Evolutionary conservation across 1,284 basidiomycete species (phyloP), one percentile per base, ranked within the genome.

Genomic region (Naganishia liquefaciens): DNA sequence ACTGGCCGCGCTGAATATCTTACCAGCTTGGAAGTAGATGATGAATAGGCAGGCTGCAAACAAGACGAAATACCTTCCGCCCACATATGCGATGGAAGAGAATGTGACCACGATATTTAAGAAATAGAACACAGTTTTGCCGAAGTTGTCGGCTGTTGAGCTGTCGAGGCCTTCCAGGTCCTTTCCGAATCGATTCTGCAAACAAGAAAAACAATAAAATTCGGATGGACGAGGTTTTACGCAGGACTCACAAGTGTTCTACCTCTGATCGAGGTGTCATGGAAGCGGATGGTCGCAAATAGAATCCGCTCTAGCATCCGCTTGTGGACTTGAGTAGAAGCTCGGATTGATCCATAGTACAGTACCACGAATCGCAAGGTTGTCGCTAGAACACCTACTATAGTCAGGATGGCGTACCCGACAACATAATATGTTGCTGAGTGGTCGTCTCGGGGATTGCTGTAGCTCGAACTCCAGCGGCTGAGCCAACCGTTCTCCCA

Each of bases 101-200:
- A 79, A 70, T 0, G 76, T 79, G 30, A 75, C 71, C 9, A 75
- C 19, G 10, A 80, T 76, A 30, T 76, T 76, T 4, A 82, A 72
- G 11, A 69, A 75, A 66, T 81, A 82, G 54, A 87, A 84, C 52
- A 89, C 77, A 70, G 87, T 90, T 65, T 88, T 70, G 44, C 89
- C 89, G 76, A 94, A 89, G 76, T 93, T 88, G 75, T 95, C 91
- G 1, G 91, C 87, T 66, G 93, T 84, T 64, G 78, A 86, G 68
- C 90, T 92, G 75, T 97, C 93, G 57, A 95, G 86, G 28, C 88
- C 89, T 81, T 96, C 93, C 66, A 95, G 91, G 74, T 96, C 93
- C 76, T 96, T 95, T 46, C 92, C 91, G 71, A 96, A 95, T 43
- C 93, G 84, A 75, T 95, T 94, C 43, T 94, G 79, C 7, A 94